Evolutionary conservation across 345 rosid species (phyloP), one percentile per base, ranked within the genome.

Genomic region (Linum trigynum): DNA sequence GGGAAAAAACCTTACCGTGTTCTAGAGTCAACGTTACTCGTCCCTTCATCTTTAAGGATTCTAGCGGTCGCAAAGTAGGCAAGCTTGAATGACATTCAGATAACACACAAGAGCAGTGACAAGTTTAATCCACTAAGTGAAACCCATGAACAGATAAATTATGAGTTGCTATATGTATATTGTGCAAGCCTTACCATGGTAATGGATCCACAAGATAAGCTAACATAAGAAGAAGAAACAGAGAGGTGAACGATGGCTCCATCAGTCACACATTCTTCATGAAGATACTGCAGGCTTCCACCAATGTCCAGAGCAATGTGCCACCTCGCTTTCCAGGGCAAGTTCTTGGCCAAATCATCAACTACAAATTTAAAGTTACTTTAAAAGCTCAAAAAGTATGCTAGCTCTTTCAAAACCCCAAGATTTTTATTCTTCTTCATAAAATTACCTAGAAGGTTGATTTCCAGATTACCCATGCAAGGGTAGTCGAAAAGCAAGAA

Each of bases 251-350:
- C 69, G 39, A 83, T 77, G 11, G 78, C 68, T 8, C 82, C 83
- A 59, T 81, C 79, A 42, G 53, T 48, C 9, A 67, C 72, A 53
- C 85, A 81, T 60, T 83, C 83, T 42, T 81, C 83, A 12, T 83
- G 85, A 59, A 83, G 83, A 74, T 81, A 79, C 39, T 77, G 69
- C 70, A 83, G 59, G 70, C 85, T 67, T 36, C 77, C 67, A 0
- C 83, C 83, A 23, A 81, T 77, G 67, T 79, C 82, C 39, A 67
- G 42, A 2, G 85, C 85, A 14, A 72, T 75, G 39, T 67, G 55
- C 87, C 87, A 83, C 67, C 87, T 81, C 36, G 78, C 77, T 70
- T 63, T 75, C 85, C 83, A 83, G 39, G 80, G 4, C 66, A 83
- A 63, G 11, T 70, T 68, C 64, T 65, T 66, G 1, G 85, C 83